Evolutionary conservation across 106 monocot species (phyloP), one percentile per base, ranked within the genome.

Genomic region (Acanthochlamys bracteata): DNA sequence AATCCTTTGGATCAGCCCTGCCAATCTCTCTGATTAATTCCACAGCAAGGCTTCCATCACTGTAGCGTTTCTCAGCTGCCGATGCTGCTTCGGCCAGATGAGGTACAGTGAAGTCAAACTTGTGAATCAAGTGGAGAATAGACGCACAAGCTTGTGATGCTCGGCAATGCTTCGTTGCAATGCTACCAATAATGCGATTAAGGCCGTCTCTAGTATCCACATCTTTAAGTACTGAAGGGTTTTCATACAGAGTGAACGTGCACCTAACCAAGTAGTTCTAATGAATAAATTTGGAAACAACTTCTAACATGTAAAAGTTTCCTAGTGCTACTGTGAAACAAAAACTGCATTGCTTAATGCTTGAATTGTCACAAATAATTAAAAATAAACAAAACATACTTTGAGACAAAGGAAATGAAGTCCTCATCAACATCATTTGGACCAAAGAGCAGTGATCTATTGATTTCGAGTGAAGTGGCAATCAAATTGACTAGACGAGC

Each of bases 401-500:
- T 88, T 23, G 92, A 83, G 55, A 98, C 61, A 61, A 88, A 98
- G 4, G 98, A 92, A 21, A 92, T 67, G 57, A 83, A 92, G 59
- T 74, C 85, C 67, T 85, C 88, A 66, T 92, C 88, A 51, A 67
- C 62, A 26, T 70, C 79, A 39, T 66, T 66, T 0, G 78, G 70
- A 14, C 98, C 88, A 72, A 98, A 98, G 52, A 98, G 76, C 60
- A 86, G 65, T 1, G 78, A 74, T 20, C 85, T 68, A 64, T 92
- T 82, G 24, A 88, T 83, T 52, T 98, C 98, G 0, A 98, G 71
- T 25, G 98, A 98, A 65, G 76, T 98, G 20, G 98, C 92, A 64
- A 98, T 79, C 53, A 85, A 51, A 73, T 69, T 76, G 25, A 92
- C 24, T 33, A 98, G 83, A 26, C 85, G 80, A 39, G 78, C 60